These are phyloP conservation scores for Mesostigma viride DNA, from an alignment of 139 green algal species.

Conservation along the genomic window DNA sequence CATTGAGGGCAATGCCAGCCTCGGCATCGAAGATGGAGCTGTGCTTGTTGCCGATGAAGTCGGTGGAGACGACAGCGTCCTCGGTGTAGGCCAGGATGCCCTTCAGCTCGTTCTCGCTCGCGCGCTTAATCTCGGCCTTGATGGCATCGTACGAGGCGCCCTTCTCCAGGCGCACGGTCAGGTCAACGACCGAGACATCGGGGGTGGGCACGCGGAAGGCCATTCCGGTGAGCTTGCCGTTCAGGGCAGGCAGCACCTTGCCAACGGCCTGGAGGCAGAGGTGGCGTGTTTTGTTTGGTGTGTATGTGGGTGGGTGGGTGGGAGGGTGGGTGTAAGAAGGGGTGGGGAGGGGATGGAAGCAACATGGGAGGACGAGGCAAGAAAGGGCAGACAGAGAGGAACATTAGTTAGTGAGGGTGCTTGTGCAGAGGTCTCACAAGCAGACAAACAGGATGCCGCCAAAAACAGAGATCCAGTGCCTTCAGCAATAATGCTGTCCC, in stretches of 20 bases:
- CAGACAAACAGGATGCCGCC: too few relatives aligned
- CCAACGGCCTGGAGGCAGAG: conserved; percentile 23
- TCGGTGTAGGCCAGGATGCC: conserved; percentile 79
- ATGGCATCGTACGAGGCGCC: conserved; percentile 77
- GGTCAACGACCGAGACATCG: conserved; percentile 89
- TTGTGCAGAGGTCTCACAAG: too few relatives aligned
- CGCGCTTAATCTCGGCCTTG: conserved; percentile 66
- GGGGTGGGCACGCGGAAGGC: conserved; percentile 86
- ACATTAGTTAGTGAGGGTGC: too few relatives aligned
- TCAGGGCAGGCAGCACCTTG: conserved; percentile 80
- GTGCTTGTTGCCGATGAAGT: conserved; percentile 64
- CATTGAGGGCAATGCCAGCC: conserved; percentile 75
- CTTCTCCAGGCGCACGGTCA: conserved; percentile 79
- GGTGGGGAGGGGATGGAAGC: too few relatives aligned
- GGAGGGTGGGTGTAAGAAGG: too few relatives aligned
- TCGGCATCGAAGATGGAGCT: conserved; percentile 38
- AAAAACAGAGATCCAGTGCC: too few relatives aligned
- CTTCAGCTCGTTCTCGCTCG: conserved; percentile 42
- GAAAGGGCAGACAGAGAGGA: too few relatives aligned
- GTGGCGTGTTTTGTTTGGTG: too few relatives aligned
- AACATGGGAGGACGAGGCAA: too few relatives aligned
- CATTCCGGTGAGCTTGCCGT: conserved; percentile 96
- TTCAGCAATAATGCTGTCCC: too few relatives aligned
- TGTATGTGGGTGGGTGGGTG: too few relatives aligned
- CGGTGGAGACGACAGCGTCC: conserved; percentile 76